Evolutionary conservation across 1,284 basidiomycete species (phyloP), one percentile per base, ranked within the genome.

Genomic region (Ustilago crameri): DNA sequence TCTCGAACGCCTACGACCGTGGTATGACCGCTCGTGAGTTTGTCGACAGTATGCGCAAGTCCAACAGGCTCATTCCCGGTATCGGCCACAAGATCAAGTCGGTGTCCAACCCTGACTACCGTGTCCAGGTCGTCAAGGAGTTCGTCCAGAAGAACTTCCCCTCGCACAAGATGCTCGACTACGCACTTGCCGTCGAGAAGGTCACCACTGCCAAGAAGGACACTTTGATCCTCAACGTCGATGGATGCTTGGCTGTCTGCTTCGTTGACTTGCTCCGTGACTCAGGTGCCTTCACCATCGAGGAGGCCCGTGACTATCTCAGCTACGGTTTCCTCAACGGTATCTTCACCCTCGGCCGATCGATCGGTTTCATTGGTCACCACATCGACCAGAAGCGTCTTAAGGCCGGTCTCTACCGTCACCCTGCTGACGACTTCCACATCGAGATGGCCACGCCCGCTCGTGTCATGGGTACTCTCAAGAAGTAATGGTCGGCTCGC

Each of bases 11-110:
- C 54, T 89, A 91, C 57, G 92, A 94, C 84, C 91, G 90, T 34
- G 95, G 95, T 59, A 87, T 95, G 80, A 96, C 93, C 10, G 94
- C 95, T 23, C 90, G 95, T 82, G 95, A 98, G 86, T 98, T 98
- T 81, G 95, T 98, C 79, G 95, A 98, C 86, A 89, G 90, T 80
- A 93, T 93, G 85, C 89, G 95, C 83, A 95, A 95, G 87, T 90
- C 89, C 45, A 98, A 98, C 89, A 95, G 94, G 86, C 91, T 98
- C 77, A 94, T 98, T 87, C 93, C 91, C 74, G 95, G 95, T 88
- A 98, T 98, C 79, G 95, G 95, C 58, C 95, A 98, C 90, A 98
- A 98, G 89, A 97, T 98, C 88, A 98, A 98, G 90, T 93, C 91
- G 45, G 73, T 78, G 40, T 70, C 74, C 42, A 79, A 81, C 72